Evolutionary conservation across 2,329 filamentous ascomycete genomes (phyloP).

Genomic region (Colletotrichum sp.): DNA sequence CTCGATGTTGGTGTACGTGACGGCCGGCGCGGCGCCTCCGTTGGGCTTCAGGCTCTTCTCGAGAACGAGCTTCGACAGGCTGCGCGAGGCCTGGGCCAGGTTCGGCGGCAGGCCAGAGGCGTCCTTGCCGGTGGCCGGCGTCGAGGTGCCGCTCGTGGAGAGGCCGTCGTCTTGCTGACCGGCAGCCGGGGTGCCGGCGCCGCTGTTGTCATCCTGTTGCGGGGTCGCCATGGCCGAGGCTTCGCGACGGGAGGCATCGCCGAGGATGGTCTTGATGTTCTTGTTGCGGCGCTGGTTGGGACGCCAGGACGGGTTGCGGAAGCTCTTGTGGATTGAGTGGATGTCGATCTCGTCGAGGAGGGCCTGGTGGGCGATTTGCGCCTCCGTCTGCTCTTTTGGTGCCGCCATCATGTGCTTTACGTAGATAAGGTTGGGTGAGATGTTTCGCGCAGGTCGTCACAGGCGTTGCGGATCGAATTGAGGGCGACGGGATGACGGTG

Average conservation of each 20-base stretch:
- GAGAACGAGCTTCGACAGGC: constrained; percentile 84
- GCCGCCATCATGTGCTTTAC: constrained; percentile 65
- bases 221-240: constrained; percentile 77
- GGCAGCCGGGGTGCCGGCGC: constrained; percentile 67
- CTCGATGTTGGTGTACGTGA: constrained; percentile 97
- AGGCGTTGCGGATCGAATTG: not conserved
- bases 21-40: constrained; percentile 64
- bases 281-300: constrained; percentile 97
- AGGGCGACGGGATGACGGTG: not conserved
- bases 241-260: constrained; percentile 87
- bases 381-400: constrained; percentile 74
- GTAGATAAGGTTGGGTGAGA: not conserved
- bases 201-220: constrained; percentile 73
- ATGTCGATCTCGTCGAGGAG: constrained; percentile 94
- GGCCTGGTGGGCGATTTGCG: constrained; percentile 79
- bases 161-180: constrained; percentile 53
- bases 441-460: not conserved
- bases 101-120: constrained; percentile 60
- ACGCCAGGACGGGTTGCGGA: constrained; percentile 90
- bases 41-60: constrained; percentile 73
- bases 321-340: constrained; percentile 82
- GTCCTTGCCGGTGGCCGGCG: constrained; percentile 51
- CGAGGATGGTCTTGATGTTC: constrained; percentile 95
- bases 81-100: constrained; percentile 87
- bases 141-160: constrained; percentile 63